Evolutionary conservation across 345 rosid species (phyloP), one percentile per base, ranked within the genome.

Genomic region (Cardiospermum halicacabum): DNA sequence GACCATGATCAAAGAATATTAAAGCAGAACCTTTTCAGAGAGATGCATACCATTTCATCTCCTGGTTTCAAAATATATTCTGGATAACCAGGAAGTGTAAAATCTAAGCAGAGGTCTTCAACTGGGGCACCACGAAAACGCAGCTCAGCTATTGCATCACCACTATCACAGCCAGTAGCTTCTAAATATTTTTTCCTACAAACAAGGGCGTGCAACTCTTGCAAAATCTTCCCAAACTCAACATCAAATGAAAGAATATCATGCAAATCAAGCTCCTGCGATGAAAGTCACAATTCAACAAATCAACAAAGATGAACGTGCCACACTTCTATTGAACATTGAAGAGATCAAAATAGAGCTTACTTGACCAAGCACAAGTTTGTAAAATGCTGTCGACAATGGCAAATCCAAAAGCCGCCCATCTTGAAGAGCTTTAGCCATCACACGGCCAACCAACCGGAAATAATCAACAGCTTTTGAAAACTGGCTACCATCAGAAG

Each of bases 381-480:
- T 91, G 70, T 85, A 89, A 64, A 95, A 89, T 30, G 98, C 81
- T 19, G 90, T 77, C 5, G 96, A 89, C 65, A 95, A 68, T 37
- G 97, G 89, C 66, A 95, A 74, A 74, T 95, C 99, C 80, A 95
- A 69, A 65, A 95, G 89, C 62, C 99, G 83, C 58, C 99, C 99
- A 76, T 95, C 99, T 82, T 95, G 99, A 80, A 95, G 96, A 76
- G 99, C 98, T 81, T 95, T 95, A 28, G 99, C 98, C 92, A 89
- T 88, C 68, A 87, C 92, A 61, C 98, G 98, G 56, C 99, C 99
- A 76, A 89, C 77, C 71, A 95, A 77, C 50, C 94, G 86, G 78
- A 95, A 95, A 73, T 95, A 81, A 64, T 91, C 98, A 48, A 79
- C 60, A 16, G 78, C 96, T 79, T 86, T 91, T 62, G 65, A 72